These are phyloP conservation scores for Termitomyces sp. DNA, from an alignment of 768 basidiomycete genomes.

Conservation along the genomic window DNA sequence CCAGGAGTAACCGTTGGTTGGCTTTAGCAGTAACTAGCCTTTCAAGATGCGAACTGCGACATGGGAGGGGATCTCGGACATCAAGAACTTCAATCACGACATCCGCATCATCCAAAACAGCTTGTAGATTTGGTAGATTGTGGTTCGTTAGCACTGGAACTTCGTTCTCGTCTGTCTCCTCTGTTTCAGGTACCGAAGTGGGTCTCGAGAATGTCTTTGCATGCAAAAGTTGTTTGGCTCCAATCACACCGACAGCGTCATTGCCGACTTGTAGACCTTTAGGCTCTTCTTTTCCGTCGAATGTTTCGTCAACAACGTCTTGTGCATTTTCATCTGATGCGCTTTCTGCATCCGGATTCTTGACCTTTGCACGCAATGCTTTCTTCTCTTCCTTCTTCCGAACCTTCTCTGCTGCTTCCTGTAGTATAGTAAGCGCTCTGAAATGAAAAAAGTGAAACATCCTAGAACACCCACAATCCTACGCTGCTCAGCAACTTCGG, in stretches of 20 bases:
- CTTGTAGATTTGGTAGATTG: constrained; percentile 52
- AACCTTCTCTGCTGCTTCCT: constrained; percentile 79
- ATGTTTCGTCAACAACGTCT: constrained; percentile 18
- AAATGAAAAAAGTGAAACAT: not conserved
- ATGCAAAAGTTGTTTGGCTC: constrained; percentile 31
- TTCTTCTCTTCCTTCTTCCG: constrained; percentile 61
- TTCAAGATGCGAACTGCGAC: constrained; percentile 62
- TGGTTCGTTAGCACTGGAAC: constrained; percentile 59
- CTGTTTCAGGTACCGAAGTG: constrained; percentile 20
- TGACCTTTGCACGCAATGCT: constrained; percentile 22
- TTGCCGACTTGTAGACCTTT: constrained; percentile 42
- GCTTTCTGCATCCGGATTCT: constrained; percentile 3
- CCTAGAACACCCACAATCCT: constrained; percentile 45
- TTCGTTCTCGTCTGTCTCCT: constrained; percentile 43
- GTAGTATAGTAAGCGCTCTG: constrained; percentile 1
- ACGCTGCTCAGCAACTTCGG: constrained; percentile 81
- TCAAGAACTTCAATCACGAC: constrained; percentile 79
- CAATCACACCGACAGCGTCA: constrained; percentile 41
- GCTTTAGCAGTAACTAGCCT: constrained; percentile 33
- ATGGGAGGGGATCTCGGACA: constrained; percentile 74
- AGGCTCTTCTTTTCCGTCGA: constrained; percentile 22
- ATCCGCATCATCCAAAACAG: constrained; percentile 74
- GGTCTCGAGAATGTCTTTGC: constrained; percentile 27
- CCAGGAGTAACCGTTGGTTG: constrained; percentile 50
- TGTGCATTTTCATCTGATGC: constrained; percentile 10